Percentiles rank a stretch among this genome's conserved stretches.
These are phyloP conservation scores for Spathaspora boniae DNA, from an alignment of 805 yeast species.

Conservation along the genomic window DNA sequence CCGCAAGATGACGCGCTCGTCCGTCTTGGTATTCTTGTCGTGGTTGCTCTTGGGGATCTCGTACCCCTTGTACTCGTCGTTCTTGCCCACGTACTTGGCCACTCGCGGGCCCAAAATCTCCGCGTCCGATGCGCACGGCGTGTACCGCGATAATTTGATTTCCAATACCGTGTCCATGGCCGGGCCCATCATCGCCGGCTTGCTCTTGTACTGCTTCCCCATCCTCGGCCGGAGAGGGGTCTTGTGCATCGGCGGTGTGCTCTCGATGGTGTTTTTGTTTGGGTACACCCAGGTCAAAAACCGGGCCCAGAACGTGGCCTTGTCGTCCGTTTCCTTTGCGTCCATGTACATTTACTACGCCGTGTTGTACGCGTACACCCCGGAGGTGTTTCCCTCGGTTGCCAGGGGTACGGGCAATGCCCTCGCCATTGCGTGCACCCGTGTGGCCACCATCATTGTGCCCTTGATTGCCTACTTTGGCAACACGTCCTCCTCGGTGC, in stretches of 20 bases:
- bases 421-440: constrained; percentile 26
- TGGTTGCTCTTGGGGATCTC: constrained; percentile 58
- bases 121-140: constrained; percentile 34
- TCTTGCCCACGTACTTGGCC: constrained; percentile 51
- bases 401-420: constrained; percentile 38
- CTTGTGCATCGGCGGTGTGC: constrained; percentile 49
- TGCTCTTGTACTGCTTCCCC: constrained; percentile 22
- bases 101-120: constrained; percentile 47
- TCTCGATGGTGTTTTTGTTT: constrained; percentile 55
- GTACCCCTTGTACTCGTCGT: constrained; percentile 52
- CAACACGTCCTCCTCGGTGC: constrained; percentile 24
- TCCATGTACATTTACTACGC: constrained; percentile 35
- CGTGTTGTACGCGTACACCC: constrained; percentile 31
- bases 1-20: constrained; percentile 37
- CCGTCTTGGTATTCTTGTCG: constrained; percentile 36
- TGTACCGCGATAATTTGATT: constrained; percentile 48
- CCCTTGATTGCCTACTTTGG: constrained; percentile 34
- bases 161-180: constrained; percentile 45
- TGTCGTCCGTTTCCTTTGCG: constrained; percentile 42
- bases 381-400: constrained; percentile 33
- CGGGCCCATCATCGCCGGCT: constrained; percentile 55
- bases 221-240: constrained; percentile 55
- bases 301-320: constrained; percentile 43
- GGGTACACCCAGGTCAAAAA: constrained; percentile 61
- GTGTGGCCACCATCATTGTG: constrained; percentile 28